Base-by-base conservation (phyloP, 192 early-diverging fungal species). In the Chytriomyces confervae region DNA sequence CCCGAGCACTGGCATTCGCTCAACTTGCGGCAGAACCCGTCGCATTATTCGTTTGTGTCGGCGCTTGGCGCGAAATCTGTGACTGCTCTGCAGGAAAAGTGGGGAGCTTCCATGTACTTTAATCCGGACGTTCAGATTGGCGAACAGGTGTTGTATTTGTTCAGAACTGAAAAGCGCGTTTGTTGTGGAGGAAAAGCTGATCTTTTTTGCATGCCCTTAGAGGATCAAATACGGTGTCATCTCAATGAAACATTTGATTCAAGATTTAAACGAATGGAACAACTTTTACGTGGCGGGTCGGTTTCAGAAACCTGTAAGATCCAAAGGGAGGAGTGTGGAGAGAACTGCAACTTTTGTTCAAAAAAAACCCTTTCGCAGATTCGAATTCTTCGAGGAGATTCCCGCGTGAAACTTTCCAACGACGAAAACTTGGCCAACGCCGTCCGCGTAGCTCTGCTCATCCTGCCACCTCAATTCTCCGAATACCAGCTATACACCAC, bases 1-100 rank as follows among this genome's bases (percentile, higher is more conserved):
- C 92, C 97, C 13, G 91, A 93, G 71, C 95, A 97, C 80, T 99
- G 98, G 98, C 98, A 99, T 74, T 94, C 93, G 29, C 86, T 97
- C 62, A 99, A 99, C 81, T 86, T 98, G 48, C 87, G 92, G n/a
- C 95, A 96, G 81, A 90, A 98, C 84, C 91, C 91, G 20, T 80
- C 89, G 48, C 97, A 99, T 79, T 99, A 99, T 82, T 97, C 96
- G n/a, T 77, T 91, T 36, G 75, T 96, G 76, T 89, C 89, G 43
- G 77, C 75, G 13, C 74, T 96, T n/a, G 96, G 96, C 0, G 91
- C 92, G 60, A 73, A 87, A 24, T 87, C 91, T 0, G 89, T 98
- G 6, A 71, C 92, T 0, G 77, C 81, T 47, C 87, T 97, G 61
- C 94, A 98, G 80, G 93, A 98, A 5, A 85, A 88, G 43, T 77